Percentiles rank a stretch among this genome's conserved stretches.
These are phyloP conservation scores for Rhizopogon sp. DNA, from an alignment of 768 basidiomycete species.

Conservation along the genomic window DNA sequence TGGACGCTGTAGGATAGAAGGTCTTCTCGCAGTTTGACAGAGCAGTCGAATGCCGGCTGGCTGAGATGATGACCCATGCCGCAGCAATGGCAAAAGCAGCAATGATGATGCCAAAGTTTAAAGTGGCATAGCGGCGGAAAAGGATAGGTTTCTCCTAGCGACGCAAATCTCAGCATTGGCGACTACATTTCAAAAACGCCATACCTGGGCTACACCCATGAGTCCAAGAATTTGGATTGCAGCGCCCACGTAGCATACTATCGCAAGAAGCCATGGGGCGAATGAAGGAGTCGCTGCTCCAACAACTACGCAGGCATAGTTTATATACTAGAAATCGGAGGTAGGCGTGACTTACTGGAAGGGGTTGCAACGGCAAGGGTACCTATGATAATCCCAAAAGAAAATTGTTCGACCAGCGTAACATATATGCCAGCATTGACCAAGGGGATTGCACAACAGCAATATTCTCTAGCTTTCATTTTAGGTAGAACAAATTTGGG, in stretches of 20 bases:
- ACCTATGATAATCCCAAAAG: constrained; percentile 60
- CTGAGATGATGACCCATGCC: constrained; percentile 80
- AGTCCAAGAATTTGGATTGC: constrained; percentile 80
- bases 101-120: constrained; percentile 52
- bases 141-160: constrained; percentile 59
- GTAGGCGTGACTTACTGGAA: constrained; percentile 47
- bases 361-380: constrained; percentile 75
- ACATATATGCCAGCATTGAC: constrained; percentile 88
- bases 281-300: constrained; percentile 80
- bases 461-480: constrained; percentile 83
- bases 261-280: constrained; percentile 68
- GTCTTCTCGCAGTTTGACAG: constrained; percentile 55
- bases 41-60: constrained; percentile 68
- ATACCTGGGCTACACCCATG: constrained; percentile 74
- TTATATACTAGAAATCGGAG: not conserved
- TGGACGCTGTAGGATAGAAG: constrained; percentile 44
- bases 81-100: constrained; percentile 73
- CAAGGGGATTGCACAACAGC: constrained; percentile 89
- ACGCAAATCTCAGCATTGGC: constrained; percentile 2
- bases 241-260: constrained; percentile 72
- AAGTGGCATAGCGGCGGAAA: constrained; percentile 63
- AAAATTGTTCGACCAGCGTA: constrained; percentile 72
- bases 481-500: not conserved
- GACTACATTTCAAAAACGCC: constrained; percentile 8
- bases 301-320: constrained; percentile 52